Conservation (phyloP, 2,329 filamentous ascomycete species). For the Mariannaea elegans region DNA sequence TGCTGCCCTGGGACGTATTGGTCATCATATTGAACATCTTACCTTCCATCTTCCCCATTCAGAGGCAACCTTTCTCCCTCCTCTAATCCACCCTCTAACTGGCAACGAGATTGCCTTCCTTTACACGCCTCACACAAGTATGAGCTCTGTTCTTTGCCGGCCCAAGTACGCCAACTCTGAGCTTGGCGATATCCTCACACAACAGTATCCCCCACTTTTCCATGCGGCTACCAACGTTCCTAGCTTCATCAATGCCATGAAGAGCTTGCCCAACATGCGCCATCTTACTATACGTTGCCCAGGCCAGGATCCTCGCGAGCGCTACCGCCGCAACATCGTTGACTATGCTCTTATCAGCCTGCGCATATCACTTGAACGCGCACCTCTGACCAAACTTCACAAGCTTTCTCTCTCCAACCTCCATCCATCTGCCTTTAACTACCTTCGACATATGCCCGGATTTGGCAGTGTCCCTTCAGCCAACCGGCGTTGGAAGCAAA, state of each 20-base stretch:
- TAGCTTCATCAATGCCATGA: constrained; percentile 81
- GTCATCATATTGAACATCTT: constrained; percentile 79
- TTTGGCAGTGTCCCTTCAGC: constrained; percentile 80
- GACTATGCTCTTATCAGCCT: constrained; percentile 91
- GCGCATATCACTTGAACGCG: constrained; percentile 82
- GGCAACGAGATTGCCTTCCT: constrained; percentile 83
- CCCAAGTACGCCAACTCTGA: constrained; percentile 84
- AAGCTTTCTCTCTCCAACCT: constrained; percentile 78
- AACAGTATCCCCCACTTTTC: constrained; percentile 89
- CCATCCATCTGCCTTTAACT: constrained; percentile 79
- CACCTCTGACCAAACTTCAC: constrained; percentile 70
- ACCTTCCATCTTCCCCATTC: constrained; percentile 82
- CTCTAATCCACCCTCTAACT: constrained; percentile 80
- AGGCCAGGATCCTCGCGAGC: constrained; percentile 72
- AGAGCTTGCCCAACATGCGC: constrained; percentile 72
- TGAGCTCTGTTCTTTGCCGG: constrained; percentile 66
- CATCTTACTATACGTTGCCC: constrained; percentile 82
- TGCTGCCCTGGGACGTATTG: constrained; percentile 79
- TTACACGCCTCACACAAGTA: constrained; percentile 79
- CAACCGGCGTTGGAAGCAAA: constrained; percentile 78
- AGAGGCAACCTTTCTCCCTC: constrained; percentile 81
- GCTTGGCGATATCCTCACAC: constrained; percentile 81
- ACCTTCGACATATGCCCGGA: constrained; percentile 77
- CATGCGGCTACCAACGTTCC: constrained; percentile 89
- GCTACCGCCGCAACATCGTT: constrained; percentile 79